A percentile compares a stretch with the other conserved stretches of the same genome.
phyloP scores from a whole-genome alignment of 495 filamentous ascomycete genomes.

The Neurospora sublineolata region DNA sequence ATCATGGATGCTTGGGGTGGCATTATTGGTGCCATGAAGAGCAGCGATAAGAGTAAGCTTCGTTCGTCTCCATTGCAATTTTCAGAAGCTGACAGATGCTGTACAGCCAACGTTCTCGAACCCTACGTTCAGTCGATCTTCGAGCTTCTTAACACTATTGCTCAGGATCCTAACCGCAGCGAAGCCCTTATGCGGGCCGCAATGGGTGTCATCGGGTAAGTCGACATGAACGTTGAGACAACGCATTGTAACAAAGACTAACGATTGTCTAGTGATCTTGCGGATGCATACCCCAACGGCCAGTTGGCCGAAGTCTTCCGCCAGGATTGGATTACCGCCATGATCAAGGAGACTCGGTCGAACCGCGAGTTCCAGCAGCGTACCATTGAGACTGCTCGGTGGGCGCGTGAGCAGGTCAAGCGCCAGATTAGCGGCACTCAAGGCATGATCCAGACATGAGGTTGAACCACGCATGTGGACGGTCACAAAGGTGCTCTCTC shows the following conservation, averaged over 20 bases:
- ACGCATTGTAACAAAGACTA: neutral
- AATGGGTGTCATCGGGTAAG: conserved; percentile 95
- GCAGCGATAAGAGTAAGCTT: conserved; percentile 56
- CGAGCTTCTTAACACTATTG: conserved; percentile 71
- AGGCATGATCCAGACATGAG: conserved; percentile 32
- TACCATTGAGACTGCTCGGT: conserved; percentile 88
- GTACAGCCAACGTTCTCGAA: conserved; percentile 53
- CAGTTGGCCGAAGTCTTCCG: conserved; percentile 75
- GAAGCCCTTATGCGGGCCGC: conserved; percentile 82
- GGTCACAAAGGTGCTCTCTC: conserved; percentile 7
- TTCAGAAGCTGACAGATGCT: neutral
- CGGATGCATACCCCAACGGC: conserved; percentile 85
- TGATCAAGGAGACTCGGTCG: conserved; percentile 77
- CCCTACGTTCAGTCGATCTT: conserved; percentile 82
- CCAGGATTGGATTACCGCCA: conserved; percentile 72
- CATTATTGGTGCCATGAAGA: conserved; percentile 85
- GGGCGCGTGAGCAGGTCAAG: conserved; percentile 96
- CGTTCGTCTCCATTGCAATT: neutral
- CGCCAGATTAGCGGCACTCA: conserved; percentile 56
- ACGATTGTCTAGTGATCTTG: conserved; percentile 58
- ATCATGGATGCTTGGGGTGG: conserved; percentile 99
- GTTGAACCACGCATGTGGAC: conserved; percentile 10
- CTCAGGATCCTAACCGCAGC: conserved; percentile 70
- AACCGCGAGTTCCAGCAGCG: conserved; percentile 74
- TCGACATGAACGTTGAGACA: neutral